These are phyloP conservation scores for Botrytis pseudocinerea DNA, from an alignment of 2,329 filamentous ascomycete genomes.

Conservation along the genomic window DNA sequence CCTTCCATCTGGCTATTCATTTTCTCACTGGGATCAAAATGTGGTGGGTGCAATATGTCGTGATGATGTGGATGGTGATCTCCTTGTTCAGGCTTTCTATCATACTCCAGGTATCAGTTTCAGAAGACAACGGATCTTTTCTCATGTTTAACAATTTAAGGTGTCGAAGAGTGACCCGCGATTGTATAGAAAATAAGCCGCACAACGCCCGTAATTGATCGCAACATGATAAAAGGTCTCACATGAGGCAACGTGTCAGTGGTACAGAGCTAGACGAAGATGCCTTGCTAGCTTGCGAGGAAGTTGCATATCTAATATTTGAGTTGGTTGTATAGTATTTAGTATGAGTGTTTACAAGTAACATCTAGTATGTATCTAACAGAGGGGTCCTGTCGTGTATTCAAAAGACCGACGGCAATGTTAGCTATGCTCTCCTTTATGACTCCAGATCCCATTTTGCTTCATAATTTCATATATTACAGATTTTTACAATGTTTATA, in stretches of 20 bases:
- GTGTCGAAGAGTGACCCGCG: background rate
- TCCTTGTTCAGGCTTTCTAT: background rate
- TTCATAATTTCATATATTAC: constrained; percentile 16
- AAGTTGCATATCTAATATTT: background rate
- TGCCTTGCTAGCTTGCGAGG: no score
- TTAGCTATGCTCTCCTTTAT: background rate
- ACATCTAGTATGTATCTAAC: background rate
- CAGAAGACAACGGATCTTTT: background rate
- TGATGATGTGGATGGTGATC: background rate
- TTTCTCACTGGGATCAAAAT: background rate
- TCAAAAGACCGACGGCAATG: background rate
- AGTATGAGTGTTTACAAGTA: background rate
- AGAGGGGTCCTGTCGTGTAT: background rate
- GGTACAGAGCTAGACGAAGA: no score
- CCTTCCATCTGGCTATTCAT: background rate
- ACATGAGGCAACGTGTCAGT: background rate
- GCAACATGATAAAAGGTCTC: background rate
- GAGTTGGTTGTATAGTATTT: background rate
- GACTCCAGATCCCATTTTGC: background rate
- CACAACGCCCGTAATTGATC: background rate
- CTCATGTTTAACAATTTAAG: background rate
- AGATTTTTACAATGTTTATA: constrained; percentile 1
- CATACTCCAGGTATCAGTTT: background rate
- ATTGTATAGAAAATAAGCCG: background rate
- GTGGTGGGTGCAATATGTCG: background rate